Evolutionary conservation across 2,329 filamentous ascomycete species (phyloP).

Genomic region (Alternaria panax): DNA sequence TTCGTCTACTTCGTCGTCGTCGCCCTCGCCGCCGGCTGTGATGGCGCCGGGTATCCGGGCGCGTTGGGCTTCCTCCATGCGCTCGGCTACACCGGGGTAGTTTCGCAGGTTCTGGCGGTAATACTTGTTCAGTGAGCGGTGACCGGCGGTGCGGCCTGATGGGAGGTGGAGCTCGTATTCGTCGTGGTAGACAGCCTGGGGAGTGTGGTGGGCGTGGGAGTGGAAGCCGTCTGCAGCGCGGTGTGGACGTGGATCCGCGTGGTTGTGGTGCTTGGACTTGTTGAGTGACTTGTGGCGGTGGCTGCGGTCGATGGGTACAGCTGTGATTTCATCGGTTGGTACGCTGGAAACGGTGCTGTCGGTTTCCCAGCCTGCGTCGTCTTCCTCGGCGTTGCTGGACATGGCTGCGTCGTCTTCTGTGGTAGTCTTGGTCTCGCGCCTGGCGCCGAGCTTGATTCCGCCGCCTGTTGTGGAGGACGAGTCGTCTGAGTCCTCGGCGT

Average conservation of each 20-base stretch:
- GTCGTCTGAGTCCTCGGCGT: slow-evolving; percentile 55
- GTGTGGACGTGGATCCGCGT: slow-evolving; percentile 73
- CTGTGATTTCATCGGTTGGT: slow-evolving; percentile 82
- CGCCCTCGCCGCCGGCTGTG: slow-evolving; percentile 55
- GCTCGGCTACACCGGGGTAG: slow-evolving; percentile 81
- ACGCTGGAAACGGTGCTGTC: slow-evolving; percentile 87
- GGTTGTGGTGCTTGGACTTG: slow-evolving; percentile 78
- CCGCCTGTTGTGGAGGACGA: slow-evolving; percentile 55
- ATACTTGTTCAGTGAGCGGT: slow-evolving; percentile 85
- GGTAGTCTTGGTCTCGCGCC: slow-evolving; percentile 58
- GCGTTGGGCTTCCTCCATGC: slow-evolving; percentile 66
- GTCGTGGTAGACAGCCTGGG: slow-evolving; percentile 82
- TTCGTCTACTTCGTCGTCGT: slow-evolving; percentile 56
- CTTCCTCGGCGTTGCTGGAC: slow-evolving; percentile 65
- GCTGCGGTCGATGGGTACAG: slow-evolving; percentile 76
- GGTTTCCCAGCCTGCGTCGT: slow-evolving; percentile 87
- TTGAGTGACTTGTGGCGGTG: slow-evolving; percentile 76
- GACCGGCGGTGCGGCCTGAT: slow-evolving; percentile 86
- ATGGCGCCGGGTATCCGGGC: slow-evolving; percentile 54
- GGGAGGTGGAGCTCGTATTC: slow-evolving; percentile 95
- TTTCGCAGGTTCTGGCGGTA: slow-evolving; percentile 91
- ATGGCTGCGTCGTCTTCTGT: slow-evolving; percentile 47
- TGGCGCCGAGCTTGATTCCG: slow-evolving; percentile 74
- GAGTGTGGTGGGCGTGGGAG: slow-evolving; percentile 77
- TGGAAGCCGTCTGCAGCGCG: slow-evolving; percentile 80